phyloP scores from a whole-genome alignment of 1,139 yeast genomes.

The Geotrichum europaeum region DNA sequence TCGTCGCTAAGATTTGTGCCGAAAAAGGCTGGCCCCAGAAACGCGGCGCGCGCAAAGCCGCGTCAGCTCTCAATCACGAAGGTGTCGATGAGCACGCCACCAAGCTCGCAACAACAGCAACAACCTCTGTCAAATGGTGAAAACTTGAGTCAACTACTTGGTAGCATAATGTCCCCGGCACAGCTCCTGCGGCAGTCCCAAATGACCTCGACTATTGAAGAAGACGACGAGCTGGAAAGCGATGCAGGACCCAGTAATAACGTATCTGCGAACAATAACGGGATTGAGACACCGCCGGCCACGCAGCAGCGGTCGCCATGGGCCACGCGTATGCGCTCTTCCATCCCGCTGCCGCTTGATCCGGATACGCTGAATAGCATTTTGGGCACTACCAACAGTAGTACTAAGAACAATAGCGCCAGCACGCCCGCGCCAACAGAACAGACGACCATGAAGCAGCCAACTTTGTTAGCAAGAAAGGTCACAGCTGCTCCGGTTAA shows the following conservation, averaged over 20 bases:
- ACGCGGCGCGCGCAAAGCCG: conserved; percentile 8
- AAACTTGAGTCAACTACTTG: background rate
- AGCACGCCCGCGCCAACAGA: background rate
- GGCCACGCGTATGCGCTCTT: conserved; percentile 15
- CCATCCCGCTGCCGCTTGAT: conserved; percentile 13
- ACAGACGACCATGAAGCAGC: background rate
- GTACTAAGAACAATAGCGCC: too few species aligned
- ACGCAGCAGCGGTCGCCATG: conserved; percentile 8
- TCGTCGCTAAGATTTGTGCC: conserved; percentile 18
- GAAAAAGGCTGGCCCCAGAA: conserved; percentile 10
- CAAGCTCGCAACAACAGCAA: conserved; percentile 7
- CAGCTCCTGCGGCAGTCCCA: conserved; percentile 14
- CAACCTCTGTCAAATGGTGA: background rate
- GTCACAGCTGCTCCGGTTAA: conserved; percentile 1
- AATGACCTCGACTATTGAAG: conserved; percentile 14
- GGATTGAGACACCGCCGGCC: conserved; percentile 5
- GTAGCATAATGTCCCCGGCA: conserved; percentile 7
- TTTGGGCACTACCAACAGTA: conserved; percentile 2
- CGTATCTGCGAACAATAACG: background rate
- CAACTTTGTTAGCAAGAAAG: conserved; percentile 8
- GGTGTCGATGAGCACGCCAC: conserved; percentile 3
- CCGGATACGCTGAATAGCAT: conserved; percentile 6
- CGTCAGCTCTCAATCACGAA: conserved; percentile 14
- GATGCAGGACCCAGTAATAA: background rate
- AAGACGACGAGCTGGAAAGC: conserved; percentile 6